These are phyloP conservation scores for Solanum lignicaule DNA, from an alignment of 257 asterid species.

Conservation along the genomic window DNA sequence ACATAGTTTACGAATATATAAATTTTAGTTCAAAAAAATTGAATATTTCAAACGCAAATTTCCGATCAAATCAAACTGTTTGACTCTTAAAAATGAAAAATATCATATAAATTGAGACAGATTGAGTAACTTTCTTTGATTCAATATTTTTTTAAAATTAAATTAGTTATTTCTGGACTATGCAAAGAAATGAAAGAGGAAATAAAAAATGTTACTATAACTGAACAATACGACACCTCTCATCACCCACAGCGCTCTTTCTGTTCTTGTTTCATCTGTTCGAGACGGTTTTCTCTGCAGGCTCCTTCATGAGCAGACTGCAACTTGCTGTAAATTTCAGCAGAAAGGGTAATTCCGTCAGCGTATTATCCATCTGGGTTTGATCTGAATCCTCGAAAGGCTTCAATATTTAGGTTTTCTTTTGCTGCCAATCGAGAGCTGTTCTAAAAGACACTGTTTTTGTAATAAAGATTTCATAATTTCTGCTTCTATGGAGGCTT, in stretches of 20 bases:
- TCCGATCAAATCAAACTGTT: no score
- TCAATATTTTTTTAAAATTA: not conserved
- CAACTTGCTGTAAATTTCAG: not conserved
- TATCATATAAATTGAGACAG: no score
- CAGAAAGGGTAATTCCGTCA: not conserved
- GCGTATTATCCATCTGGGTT: not conserved
- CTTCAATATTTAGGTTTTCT: not conserved
- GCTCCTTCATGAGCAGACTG: not conserved
- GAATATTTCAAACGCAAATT: no score
- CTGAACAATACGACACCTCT: not conserved
- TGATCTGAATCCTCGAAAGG: not conserved
- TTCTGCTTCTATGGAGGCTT: slow-evolving; percentile 62
- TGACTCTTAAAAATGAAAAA: no score
- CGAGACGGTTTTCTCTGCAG: not conserved
- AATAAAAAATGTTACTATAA: not conserved
- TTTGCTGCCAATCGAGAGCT: not conserved
- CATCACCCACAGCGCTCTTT: not conserved
- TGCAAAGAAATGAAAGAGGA: not conserved
- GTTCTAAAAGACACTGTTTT: not conserved
- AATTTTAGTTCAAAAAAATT: no score
- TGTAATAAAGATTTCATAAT: slow-evolving; percentile 7
- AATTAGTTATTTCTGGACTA: not conserved
- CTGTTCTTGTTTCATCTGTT: not conserved
- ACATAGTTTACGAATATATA: no score
- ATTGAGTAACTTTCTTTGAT: not conserved